Conservation (phyloP, 2,329 filamentous ascomycete species). For the Didymella arachidicola region DNA sequence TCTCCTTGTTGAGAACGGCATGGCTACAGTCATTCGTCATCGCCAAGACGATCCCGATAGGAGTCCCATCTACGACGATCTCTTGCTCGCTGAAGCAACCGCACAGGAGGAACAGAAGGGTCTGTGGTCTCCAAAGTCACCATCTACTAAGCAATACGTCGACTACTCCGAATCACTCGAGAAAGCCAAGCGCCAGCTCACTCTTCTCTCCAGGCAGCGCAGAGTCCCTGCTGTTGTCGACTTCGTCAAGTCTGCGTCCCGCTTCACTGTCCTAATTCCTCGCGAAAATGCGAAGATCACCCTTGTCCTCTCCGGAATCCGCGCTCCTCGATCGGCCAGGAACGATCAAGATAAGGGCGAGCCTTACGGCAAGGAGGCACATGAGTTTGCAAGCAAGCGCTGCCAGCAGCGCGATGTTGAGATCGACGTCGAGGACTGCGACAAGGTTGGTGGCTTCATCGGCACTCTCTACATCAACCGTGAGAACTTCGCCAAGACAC, state of each 20-base stretch:
- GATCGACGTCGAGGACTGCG: conserved; percentile 91
- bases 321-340: conserved; percentile 85
- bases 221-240: conserved; percentile 93
- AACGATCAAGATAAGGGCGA: conserved; percentile 82
- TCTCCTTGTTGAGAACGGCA: conserved; percentile 87
- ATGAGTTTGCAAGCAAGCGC: conserved; percentile 87
- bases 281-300: conserved; percentile 94
- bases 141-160: conserved; percentile 80
- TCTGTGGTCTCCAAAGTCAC: conserved; percentile 91
- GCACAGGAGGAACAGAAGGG: conserved; percentile 91
- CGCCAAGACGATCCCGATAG: conserved; percentile 93
- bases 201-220: conserved; percentile 86
- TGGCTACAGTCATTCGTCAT: conserved; percentile 92
- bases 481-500: conserved; percentile 91
- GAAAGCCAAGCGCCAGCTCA: conserved; percentile 93
- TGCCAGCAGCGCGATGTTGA: conserved; percentile 95
- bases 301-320: conserved; percentile 91
- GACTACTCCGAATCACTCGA: conserved; percentile 93
- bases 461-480: conserved; percentile 92
- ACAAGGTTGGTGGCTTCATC: conserved; percentile 98
- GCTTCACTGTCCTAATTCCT: conserved; percentile 90
- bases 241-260: conserved; percentile 95
- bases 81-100: conserved; percentile 77
- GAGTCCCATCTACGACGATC: conserved; percentile 90
- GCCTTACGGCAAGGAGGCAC: conserved; percentile 92